Evolutionary conservation across 2,329 filamentous ascomycete genomes (phyloP), one percentile per base, ranked within the genome.

Genomic region (Paraphoma chrysanthemicola): DNA sequence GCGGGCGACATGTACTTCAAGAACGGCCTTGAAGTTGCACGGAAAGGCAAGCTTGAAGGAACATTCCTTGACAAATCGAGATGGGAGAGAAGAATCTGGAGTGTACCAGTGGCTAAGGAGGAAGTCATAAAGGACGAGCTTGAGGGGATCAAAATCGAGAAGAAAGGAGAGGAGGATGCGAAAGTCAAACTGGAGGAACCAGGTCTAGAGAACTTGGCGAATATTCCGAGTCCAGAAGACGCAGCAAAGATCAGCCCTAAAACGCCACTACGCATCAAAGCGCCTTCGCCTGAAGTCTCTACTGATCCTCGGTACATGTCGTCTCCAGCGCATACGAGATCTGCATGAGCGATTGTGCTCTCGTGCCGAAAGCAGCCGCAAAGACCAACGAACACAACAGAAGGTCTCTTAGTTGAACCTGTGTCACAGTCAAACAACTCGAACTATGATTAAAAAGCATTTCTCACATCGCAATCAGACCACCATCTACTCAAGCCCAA

Each of bases 1-100:
- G 53, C 43, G 38, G 44, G 48, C 44, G 47, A 55, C 5, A 51
- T 48, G 43, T 55, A 43, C 17, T 41, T n/a, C 28, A 46, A 44
- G 43, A 51, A 51, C 11, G 44, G 53, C 9, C 3, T 38, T 16
- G 38, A 47, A 11, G 43, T 47, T 14, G 6, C 31, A 29, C 23
- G 30, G n/a, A 48, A 48, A 36, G 43, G 43, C 5, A 4, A 11
- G 10, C 31, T 2, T 30, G 33, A 36, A n/a, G 44, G 43, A 1
- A 8, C n/a, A 9, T 48, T 38, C 42, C 47, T 4, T 11, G 53
- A 55, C 38, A 43, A 33, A 44, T 17, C 23, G 33, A 33, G 31
- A 12, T 51, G 53, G 53, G 44, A 51, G 6, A 18, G 53, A 16
- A 44, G 14, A 16, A 44, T 55, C 17, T 51, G 53, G 53, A 51